These are phyloP conservation scores for Lentinula boryana DNA, from an alignment of 768 basidiomycete genomes.

Conservation along the genomic window DNA sequence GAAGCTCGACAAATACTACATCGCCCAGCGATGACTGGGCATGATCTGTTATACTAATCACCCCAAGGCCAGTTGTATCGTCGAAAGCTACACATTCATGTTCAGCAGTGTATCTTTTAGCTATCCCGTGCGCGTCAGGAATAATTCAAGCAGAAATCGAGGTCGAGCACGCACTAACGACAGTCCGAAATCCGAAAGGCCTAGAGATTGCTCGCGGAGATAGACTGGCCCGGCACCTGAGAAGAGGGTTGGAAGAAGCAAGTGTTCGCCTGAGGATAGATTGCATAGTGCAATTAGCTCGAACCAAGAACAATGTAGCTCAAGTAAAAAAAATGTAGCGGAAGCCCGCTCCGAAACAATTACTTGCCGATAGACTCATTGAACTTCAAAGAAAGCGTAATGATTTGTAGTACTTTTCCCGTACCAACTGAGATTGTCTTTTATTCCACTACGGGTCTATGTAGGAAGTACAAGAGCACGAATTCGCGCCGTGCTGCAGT, in stretches of 20 bases:
- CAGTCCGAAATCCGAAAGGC: slow-evolving; percentile 33
- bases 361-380: background rate
- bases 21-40: slow-evolving; percentile 91
- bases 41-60: slow-evolving; percentile 83
- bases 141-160: background rate
- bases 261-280: slow-evolving; percentile 20
- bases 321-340: background rate
- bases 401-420: background rate
- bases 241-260: slow-evolving; percentile 13
- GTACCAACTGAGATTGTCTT: background rate
- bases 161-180: slow-evolving; percentile 51
- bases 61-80: slow-evolving; percentile 68
- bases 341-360: background rate
- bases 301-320: background rate
- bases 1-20: slow-evolving; percentile 95
- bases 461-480: background rate
- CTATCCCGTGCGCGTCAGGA: slow-evolving; percentile 26
- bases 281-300: slow-evolving; percentile 27
- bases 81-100: slow-evolving; percentile 88
- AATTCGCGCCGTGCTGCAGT: background rate
- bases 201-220: slow-evolving; percentile 6
- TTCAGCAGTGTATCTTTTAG: slow-evolving; percentile 76
- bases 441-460: background rate
- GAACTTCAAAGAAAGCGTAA: too few relatives aligned
- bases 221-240: background rate